These are phyloP conservation scores for Penicillium antarcticum DNA, from an alignment of 495 filamentous ascomycete species.

Conservation along the genomic window DNA sequence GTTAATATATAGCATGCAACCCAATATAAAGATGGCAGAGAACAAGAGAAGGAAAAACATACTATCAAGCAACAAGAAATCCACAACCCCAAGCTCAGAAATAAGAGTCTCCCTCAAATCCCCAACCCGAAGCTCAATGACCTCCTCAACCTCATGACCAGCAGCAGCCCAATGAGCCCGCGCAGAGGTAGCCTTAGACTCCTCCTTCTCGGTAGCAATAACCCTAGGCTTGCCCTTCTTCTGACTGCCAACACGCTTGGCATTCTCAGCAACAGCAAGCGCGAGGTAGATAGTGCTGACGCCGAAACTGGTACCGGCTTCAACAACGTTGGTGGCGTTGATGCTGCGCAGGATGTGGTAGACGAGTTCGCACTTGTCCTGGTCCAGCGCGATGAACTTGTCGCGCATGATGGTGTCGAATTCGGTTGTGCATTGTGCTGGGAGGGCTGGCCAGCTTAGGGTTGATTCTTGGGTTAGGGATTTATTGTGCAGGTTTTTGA, in stretches of 20 bases:
- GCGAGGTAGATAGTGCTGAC: constrained; percentile 60
- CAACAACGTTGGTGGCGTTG: constrained; percentile 48
- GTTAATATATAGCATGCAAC: not conserved
- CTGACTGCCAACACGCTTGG: constrained; percentile 15
- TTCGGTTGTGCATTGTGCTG: constrained; percentile 10
- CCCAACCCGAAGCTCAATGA: constrained; percentile 55
- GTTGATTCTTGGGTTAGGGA: constrained; percentile 29
- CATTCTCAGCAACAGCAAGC: constrained; percentile 42
- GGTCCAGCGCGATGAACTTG: constrained; percentile 55
- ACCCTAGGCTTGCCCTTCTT: constrained; percentile 32
- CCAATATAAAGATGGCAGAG: too few species aligned
- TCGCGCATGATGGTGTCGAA: constrained; percentile 41
- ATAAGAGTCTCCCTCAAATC: constrained; percentile 52
- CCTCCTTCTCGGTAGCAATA: constrained; percentile 57
- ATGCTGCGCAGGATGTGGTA: constrained; percentile 47
- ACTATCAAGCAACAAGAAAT: constrained; percentile 58
- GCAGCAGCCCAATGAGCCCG: constrained; percentile 45
- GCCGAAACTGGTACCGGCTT: constrained; percentile 57
- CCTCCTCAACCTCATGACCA: constrained; percentile 36
- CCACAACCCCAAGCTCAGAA: constrained; percentile 40
- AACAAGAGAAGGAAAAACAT: constrained; percentile 12
- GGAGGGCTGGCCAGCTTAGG: constrained; percentile 13
- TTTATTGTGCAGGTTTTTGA: constrained; percentile 24
- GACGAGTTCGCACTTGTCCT: constrained; percentile 52
- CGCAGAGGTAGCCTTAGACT: constrained; percentile 42